Evolutionary conservation across 306 rosid species (phyloP).

Genomic region (Aeschynomene evenia): DNA sequence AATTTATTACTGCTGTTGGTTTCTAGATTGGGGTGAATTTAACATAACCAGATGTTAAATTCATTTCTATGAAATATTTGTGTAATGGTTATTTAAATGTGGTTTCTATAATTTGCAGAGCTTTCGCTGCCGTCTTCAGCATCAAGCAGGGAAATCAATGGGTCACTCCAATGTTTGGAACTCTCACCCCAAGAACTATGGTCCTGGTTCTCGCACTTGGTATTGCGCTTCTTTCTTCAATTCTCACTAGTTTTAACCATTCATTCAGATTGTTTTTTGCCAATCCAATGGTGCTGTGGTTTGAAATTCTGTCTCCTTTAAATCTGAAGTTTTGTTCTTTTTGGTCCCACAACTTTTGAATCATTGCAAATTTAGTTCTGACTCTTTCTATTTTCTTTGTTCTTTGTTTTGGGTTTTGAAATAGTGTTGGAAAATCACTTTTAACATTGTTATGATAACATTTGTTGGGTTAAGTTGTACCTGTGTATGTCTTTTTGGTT

Average conservation of each 20-base stretch:
- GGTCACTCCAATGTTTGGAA: constrained; percentile 97
- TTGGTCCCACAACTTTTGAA: background rate
- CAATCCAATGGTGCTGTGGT: background rate
- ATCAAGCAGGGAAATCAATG: constrained; percentile 40
- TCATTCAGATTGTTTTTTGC: background rate
- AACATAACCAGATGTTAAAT: background rate
- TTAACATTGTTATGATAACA: background rate
- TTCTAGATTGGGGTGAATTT: too few relatives aligned
- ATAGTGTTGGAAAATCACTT: background rate
- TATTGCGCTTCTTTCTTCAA: constrained; percentile 4
- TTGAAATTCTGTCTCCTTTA: background rate
- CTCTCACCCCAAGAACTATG: constrained; percentile 91
- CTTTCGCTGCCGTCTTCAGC: background rate
- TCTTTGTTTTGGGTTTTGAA: background rate
- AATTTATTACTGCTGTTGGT: too few relatives aligned
- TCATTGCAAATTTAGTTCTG: background rate
- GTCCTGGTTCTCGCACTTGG: constrained; percentile 97
- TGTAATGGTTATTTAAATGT: background rate
- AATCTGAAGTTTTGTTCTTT: background rate
- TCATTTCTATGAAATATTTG: background rate
- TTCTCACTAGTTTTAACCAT: background rate
- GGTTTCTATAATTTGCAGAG: background rate
- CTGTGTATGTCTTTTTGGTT: background rate
- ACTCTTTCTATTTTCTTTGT: background rate
- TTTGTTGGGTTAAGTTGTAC: background rate